Base-by-base conservation (phyloP, 345 rosid genomes). In the Syzygium aromaticum region DNA sequence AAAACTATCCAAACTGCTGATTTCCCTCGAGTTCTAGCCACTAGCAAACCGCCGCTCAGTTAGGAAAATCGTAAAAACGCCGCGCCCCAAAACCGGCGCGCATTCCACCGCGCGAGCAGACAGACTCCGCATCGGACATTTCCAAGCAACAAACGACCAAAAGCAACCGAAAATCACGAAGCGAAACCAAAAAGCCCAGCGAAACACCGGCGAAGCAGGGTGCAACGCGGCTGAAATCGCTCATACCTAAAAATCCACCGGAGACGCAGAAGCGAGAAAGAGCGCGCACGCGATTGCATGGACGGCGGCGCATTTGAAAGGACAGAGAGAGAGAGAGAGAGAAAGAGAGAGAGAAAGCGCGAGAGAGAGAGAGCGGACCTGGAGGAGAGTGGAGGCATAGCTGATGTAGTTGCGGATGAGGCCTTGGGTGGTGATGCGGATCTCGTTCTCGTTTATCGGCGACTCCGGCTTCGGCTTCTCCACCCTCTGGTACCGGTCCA, bases 391-490 rank as follows among this genome's bases (percentile, higher is more conserved):
- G 80, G 93, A 91, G 87, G 97, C 99, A 85, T 98, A 98, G 91
- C 88, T 94, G 94, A 96, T 94, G 91, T 98, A 96, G 93, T 95
- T 97, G 5, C 98, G 91, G 89, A 96, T 94, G 77, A 93, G 94
- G 16, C 99, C 99, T 40, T 91, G 93, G 17, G 97, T 89, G 61
- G 99, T 97, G 94, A 97, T 96, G 84, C 99, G 98, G 92, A 97
- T 96, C 96, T 97, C 99, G 90, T 97, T 97, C 86, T 95, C 98
- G 91, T 92, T 95, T 23, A 97, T 96, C 86, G 98, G 98, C 11
- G 94, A 90, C 49, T 92, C 97, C 6, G 92, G 93, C 87, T 95
- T 97, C 33, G 93, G 98, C 88, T 94, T 97, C 89, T 94, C 99
- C 8, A 97, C 99, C 86, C 94, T 94, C 90, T 94, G 94, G 90